Evolutionary conservation across 768 basidiomycete species (phyloP).

Genomic region (Mycena vitilis): DNA sequence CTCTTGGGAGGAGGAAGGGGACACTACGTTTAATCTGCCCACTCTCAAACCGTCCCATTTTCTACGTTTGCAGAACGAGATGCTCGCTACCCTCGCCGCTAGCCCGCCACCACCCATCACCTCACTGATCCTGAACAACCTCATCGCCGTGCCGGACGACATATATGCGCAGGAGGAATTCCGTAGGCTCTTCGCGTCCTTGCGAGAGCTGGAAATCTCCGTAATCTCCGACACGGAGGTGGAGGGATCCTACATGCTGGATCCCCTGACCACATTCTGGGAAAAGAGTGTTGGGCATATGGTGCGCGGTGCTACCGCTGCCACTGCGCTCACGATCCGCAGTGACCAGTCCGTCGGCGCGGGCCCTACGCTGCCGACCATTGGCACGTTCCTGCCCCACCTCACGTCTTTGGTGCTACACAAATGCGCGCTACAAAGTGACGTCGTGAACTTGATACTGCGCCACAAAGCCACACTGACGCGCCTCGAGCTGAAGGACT

Average conservation of each 20-base stretch:
- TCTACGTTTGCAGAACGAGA: neutral
- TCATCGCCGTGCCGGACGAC: conserved; percentile 5
- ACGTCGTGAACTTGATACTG: conserved; percentile 16
- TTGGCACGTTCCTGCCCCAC: neutral
- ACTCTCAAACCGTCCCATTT: neutral
- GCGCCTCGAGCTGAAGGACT: conserved; percentile 11
- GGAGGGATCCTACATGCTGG: neutral
- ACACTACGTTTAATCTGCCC: no score
- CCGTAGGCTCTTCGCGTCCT: conserved; percentile 4
- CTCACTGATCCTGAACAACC: conserved; percentile 21
- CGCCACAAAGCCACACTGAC: conserved; percentile 21
- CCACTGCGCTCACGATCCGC: conserved; percentile 2
- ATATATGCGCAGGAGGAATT: conserved; percentile 12
- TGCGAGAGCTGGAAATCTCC: conserved; percentile 9
- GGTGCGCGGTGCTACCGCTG: neutral
- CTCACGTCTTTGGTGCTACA: conserved; percentile 8
- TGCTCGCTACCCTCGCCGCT: neutral
- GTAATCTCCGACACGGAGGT: neutral
- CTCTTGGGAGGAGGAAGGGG: no score
- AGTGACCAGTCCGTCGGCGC: conserved; percentile 16
- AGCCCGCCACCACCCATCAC: conserved; percentile 8
- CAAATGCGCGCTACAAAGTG: conserved; percentile 1
- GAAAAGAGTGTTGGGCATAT: neutral
- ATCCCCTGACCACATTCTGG: conserved; percentile 8
- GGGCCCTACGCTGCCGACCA: neutral